A percentile compares a stretch with the other conserved stretches of the same genome.
Evolutionary conservation across 495 filamentous ascomycete genomes (phyloP).

Genomic region (Delitschia confertaspora): DNA sequence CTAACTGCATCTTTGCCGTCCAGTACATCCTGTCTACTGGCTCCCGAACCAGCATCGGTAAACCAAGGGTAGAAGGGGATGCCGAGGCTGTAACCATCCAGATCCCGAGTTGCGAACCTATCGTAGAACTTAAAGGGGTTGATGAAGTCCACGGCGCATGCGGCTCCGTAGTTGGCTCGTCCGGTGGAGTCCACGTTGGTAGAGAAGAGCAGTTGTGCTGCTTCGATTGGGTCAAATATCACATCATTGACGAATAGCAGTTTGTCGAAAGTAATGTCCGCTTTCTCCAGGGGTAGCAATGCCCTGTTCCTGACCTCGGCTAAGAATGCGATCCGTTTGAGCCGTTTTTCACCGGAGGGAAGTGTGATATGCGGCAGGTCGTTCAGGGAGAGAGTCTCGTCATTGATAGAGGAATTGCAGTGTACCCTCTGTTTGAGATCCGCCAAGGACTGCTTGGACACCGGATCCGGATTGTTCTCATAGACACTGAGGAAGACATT

Average conservation of each 20-base stretch:
- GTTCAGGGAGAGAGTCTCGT: slow-evolving; percentile 45
- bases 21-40: slow-evolving; percentile 53
- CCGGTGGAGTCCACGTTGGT: slow-evolving; percentile 54
- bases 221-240: slow-evolving; percentile 60
- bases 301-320: slow-evolving; percentile 70
- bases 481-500: slow-evolving; percentile 56
- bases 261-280: slow-evolving; percentile 46
- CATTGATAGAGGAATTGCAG: slow-evolving; percentile 45
- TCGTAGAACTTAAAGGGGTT: slow-evolving; percentile 75
- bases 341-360: slow-evolving; percentile 51
- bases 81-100: slow-evolving; percentile 60
- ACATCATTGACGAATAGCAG: slow-evolving; percentile 73
- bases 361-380: slow-evolving; percentile 49
- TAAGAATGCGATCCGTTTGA: slow-evolving; percentile 68
- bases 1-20: slow-evolving; percentile 57
- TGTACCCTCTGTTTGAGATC: slow-evolving; percentile 36
- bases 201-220: slow-evolving; percentile 63
- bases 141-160: slow-evolving; percentile 70
- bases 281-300: slow-evolving; percentile 49
- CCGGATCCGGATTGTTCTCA: slow-evolving; percentile 57
- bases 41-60: slow-evolving; percentile 44
- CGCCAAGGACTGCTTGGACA: slow-evolving; percentile 37
- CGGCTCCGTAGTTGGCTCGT: slow-evolving; percentile 60
- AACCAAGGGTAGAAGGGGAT: slow-evolving; percentile 73
- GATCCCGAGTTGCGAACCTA: slow-evolving; percentile 66